phyloP scores from a whole-genome alignment of 2,329 filamentous ascomycete species.

The Cryphonectria parasitica region DNA sequence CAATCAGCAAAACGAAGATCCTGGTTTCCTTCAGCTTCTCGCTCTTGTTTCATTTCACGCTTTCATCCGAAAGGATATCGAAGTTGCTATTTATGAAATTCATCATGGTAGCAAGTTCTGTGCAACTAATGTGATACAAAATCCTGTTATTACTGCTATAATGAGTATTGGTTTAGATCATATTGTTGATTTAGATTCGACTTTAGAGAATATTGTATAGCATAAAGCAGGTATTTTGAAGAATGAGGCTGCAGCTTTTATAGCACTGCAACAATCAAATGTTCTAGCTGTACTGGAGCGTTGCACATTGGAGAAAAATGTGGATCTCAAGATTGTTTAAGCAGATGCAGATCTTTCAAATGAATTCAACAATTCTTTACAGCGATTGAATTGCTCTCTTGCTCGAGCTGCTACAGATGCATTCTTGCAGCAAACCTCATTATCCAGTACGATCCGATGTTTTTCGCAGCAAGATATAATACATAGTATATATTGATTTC shows the following conservation, averaged over 20 bases:
- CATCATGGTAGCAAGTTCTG: conserved; percentile 95
- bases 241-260: conserved; percentile 63
- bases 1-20: conserved; percentile 58
- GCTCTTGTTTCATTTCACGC: conserved; percentile 82
- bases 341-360: conserved; percentile 1
- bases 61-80: conserved; percentile 76
- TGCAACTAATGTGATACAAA: conserved; percentile 79
- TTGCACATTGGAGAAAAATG: not conserved
- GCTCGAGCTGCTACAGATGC: not conserved
- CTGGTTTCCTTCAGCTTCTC: conserved; percentile 93
- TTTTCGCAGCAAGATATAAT: conserved; percentile 3
- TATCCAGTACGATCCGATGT: not conserved
- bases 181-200: conserved; percentile 75
- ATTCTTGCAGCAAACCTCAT: not conserved
- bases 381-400: not conserved
- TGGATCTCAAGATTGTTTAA: not conserved
- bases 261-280: conserved; percentile 35
- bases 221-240: conserved; percentile 92
- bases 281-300: not conserved
- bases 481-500: not conserved
- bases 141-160: conserved; percentile 68
- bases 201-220: conserved; percentile 82
- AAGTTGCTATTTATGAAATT: conserved; percentile 78
- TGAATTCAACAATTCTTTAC: not conserved
- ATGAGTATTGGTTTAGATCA: conserved; percentile 87